These are phyloP conservation scores for Aspergillus diversus DNA, from an alignment of 495 filamentous ascomycete genomes.

Conservation along the genomic window DNA sequence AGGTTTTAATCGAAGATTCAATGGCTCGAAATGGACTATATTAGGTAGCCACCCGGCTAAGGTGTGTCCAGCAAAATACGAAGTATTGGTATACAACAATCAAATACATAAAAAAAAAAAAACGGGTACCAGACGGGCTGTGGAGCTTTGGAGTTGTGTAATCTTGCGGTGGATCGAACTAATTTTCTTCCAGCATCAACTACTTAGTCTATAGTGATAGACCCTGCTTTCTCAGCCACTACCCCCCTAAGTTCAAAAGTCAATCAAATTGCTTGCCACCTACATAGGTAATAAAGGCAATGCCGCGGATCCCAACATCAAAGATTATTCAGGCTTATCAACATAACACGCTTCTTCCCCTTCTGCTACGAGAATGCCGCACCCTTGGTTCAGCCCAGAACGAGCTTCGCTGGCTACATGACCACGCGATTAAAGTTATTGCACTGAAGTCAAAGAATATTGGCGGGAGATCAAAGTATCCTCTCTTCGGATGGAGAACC, in stretches of 20 bases:
- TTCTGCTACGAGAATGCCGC: slow-evolving; percentile 72
- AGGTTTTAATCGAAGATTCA: too few species aligned
- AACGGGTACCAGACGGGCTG: too few species aligned
- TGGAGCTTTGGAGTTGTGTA: too few species aligned
- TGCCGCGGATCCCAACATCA: slow-evolving; percentile 74
- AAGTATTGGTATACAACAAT: too few species aligned
- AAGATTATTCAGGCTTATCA: slow-evolving; percentile 60
- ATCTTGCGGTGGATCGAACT: too few species aligned
- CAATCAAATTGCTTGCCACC: not conserved
- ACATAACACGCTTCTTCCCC: slow-evolving; percentile 62
- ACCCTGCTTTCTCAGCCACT: too few species aligned
- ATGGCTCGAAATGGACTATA: too few species aligned
- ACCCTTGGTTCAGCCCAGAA: slow-evolving; percentile 66
- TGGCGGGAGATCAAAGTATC: not conserved
- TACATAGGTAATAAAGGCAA: slow-evolving; percentile 34
- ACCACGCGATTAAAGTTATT: slow-evolving; percentile 52
- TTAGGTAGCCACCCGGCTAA: too few species aligned
- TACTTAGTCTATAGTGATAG: too few species aligned
- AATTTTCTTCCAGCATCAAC: too few species aligned
- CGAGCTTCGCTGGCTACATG: slow-evolving; percentile 86
- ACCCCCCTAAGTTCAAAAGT: not conserved
- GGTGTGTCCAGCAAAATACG: too few species aligned
- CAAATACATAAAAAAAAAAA: too few species aligned
- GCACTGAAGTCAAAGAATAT: slow-evolving; percentile 16
- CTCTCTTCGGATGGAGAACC: slow-evolving; percentile 29